Evolutionary conservation across 116 monocot genomes (phyloP).

Genomic region (Cymodocea nodosa): DNA sequence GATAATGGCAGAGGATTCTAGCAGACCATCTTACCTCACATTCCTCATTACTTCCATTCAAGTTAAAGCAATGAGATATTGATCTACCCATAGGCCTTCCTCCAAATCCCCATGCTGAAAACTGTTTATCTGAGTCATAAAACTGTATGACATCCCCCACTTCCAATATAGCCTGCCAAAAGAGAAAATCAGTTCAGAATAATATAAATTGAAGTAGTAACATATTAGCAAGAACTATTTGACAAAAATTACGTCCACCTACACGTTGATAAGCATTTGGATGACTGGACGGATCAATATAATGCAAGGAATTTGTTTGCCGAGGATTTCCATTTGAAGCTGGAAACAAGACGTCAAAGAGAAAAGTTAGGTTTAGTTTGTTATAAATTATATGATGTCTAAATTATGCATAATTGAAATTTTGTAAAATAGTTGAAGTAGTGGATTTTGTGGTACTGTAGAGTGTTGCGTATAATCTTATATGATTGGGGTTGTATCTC

Average conservation of each 20-base stretch:
- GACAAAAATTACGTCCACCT: neutral
- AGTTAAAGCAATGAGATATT: constrained; percentile 69
- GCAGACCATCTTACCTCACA: constrained; percentile 30
- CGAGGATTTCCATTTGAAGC: constrained; percentile 74
- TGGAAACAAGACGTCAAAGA: constrained; percentile 5
- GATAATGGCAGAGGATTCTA: neutral
- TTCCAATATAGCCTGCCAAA: constrained; percentile 40
- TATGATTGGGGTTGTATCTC: too few species aligned
- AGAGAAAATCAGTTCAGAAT: neutral
- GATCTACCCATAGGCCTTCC: constrained; percentile 27
- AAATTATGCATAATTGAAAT: too few species aligned
- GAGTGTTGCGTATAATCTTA: too few species aligned
- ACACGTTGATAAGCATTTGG: constrained; percentile 68
- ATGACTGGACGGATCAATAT: constrained; percentile 52
- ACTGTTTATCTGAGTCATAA: constrained; percentile 55
- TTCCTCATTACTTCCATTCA: constrained; percentile 35
- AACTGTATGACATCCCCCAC: constrained; percentile 73
- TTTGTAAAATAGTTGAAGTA: too few species aligned
- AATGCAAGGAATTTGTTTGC: constrained; percentile 49
- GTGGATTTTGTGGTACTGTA: too few species aligned
- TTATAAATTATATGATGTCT: too few species aligned
- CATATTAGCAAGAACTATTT: neutral
- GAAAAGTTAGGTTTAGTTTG: neutral
- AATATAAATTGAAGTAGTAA: neutral
- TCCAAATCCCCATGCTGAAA: constrained; percentile 77